Evolutionary conservation across 2,329 filamentous ascomycete genomes (phyloP).

Genomic region (Penicillium occitanis): DNA sequence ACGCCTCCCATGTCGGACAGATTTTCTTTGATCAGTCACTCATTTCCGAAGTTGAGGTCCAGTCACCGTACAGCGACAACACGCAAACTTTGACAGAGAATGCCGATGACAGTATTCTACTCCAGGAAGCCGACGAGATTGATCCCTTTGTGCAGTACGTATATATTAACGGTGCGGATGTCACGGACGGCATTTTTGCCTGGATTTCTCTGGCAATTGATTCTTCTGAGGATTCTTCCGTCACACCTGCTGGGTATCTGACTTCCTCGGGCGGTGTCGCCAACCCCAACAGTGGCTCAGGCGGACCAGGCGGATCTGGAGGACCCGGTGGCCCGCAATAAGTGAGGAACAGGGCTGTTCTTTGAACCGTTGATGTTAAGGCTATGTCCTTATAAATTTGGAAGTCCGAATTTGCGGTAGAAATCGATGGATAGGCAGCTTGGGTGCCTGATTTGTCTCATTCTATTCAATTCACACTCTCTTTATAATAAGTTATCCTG

Average conservation of each 20-base stretch:
- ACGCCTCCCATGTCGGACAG: conserved; percentile 62
- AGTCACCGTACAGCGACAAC: conserved; percentile 51
- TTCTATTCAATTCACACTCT: neutral
- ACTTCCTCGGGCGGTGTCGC: neutral
- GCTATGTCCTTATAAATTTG: neutral
- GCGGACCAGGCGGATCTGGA: neutral
- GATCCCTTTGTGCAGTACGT: conserved; percentile 61
- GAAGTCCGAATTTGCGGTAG: neutral
- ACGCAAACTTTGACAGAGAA: conserved; percentile 8
- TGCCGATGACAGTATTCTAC: conserved; percentile 38
- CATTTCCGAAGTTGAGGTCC: conserved; percentile 51
- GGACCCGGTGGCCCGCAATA: neutral
- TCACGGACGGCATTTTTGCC: conserved; percentile 53
- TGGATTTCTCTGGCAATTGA: conserved; percentile 58
- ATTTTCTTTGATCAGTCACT: conserved; percentile 64
- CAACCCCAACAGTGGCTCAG: neutral
- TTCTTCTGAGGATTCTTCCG: conserved; percentile 25
- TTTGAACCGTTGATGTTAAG: neutral
- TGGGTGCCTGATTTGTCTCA: neutral
- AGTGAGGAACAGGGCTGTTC: neutral
- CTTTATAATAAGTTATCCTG: neutral
- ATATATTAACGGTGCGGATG: conserved; percentile 52
- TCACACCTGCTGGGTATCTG: neutral
- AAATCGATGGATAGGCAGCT: neutral
- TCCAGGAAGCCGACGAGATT: conserved; percentile 52